Conservation (phyloP, 805 yeast genomes). For the Grigorovia humatica region DNA sequence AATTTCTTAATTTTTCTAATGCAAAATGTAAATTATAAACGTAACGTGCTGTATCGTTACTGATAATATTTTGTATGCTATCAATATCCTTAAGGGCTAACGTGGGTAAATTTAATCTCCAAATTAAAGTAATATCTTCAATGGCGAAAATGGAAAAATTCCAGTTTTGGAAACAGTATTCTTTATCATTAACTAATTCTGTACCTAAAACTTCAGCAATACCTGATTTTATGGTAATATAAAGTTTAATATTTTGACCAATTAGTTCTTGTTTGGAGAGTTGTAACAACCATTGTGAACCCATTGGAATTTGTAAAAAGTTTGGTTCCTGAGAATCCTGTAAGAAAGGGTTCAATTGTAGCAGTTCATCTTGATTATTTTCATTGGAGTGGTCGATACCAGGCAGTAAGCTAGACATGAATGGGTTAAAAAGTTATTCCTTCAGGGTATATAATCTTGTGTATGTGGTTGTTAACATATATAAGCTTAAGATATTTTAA, state of each 20-base stretch:
- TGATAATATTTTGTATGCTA: conserved; percentile 34
- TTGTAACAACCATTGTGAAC: conserved; percentile 27
- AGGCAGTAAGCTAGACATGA: not conserved
- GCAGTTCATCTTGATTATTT: not conserved
- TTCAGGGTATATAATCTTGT: no score
- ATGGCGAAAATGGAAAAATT: conserved; percentile 49
- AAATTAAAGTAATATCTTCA: conserved; percentile 56
- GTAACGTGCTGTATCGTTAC: conserved; percentile 62
- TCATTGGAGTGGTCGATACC: not conserved
- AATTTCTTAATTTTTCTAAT: conserved; percentile 44
- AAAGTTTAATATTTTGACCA: conserved; percentile 13
- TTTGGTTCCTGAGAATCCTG: conserved; percentile 1
- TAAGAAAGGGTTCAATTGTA: not conserved
- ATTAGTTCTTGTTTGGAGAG: conserved; percentile 29
- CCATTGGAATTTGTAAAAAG: conserved; percentile 12
- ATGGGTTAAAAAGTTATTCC: no score
- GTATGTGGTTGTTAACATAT: no score
- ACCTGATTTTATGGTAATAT: conserved; percentile 42
- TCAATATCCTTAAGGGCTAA: not conserved
- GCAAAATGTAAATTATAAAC: conserved; percentile 68
- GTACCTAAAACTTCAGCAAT: conserved; percentile 88
- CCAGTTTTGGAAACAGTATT: conserved; percentile 45
- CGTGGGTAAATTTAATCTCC: conserved; percentile 26
- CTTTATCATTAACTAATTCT: conserved; percentile 67
- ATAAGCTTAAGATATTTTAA: no score